Conservation (phyloP, 768 basidiomycete genomes). For the Tylopilus felleus region DNA sequence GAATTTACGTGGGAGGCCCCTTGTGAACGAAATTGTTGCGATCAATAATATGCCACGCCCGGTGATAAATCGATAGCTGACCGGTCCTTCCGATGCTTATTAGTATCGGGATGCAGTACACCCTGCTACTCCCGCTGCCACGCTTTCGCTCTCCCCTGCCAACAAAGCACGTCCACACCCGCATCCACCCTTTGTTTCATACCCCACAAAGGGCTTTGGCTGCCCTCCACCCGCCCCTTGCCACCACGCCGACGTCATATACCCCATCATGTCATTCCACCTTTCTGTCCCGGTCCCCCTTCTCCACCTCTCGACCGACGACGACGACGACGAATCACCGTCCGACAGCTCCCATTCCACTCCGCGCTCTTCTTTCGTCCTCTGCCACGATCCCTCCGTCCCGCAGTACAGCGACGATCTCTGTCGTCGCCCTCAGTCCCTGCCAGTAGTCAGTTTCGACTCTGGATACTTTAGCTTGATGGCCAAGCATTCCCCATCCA, state of each 20-base stretch:
- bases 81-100: conserved; percentile 14
- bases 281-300: conserved; percentile 13
- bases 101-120: conserved; percentile 13
- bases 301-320: conserved; percentile 1
- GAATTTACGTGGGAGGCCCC: not conserved
- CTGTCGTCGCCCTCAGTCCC: conserved; percentile 17
- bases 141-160: not conserved
- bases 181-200: conserved; percentile 20
- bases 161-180: conserved; percentile 5
- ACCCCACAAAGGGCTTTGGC: conserved; percentile 26
- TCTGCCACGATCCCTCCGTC: conserved; percentile 1
- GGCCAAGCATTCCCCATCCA: conserved; percentile 20
- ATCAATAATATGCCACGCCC: conserved; percentile 12
- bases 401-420: not conserved
- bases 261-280: conserved; percentile 17
- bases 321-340: conserved; percentile 15
- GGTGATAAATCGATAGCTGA: conserved; percentile 1
- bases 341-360: conserved; percentile 14
- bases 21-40: conserved; percentile 3
- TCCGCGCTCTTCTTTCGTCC: conserved; percentile 20
- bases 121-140: conserved; percentile 3
- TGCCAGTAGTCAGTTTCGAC: conserved; percentile 26
- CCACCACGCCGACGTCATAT: conserved; percentile 13
- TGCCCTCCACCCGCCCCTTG: conserved; percentile 24
- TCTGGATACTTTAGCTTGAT: conserved; percentile 30